Base-by-base conservation (phyloP, 257 asterid genomes). In the Plantago ovata region DNA sequence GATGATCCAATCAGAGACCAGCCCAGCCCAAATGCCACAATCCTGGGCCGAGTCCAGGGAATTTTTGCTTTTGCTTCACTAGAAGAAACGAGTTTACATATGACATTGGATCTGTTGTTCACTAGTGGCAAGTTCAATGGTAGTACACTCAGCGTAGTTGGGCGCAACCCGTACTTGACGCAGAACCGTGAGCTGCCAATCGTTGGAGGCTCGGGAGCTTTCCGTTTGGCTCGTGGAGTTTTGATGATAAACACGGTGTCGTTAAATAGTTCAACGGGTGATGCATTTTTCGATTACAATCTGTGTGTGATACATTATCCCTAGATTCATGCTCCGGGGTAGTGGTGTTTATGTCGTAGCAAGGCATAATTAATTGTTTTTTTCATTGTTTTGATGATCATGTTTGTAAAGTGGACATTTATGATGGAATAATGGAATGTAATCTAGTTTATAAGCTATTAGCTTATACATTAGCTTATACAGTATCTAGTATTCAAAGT, bases 121-220 rank as follows among this genome's bases (percentile, higher is more conserved):
- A 69, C 72, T 0, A 38, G 61, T 0, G 81, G 81, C 0, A 9
- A 63, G 36, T 72, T 53, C 33, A 78, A 65, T 11, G 84, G 81
- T n/a, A 78, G 84, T 48, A 60, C 66, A 3, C 44, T 78, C 13
- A 78, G 64, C 48, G 9, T 78, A 0, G 52, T 75, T 9, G 84
- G 84, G 1, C 68, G 53, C n/a, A 69, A 68, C 24, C 65, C 74
- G 0, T 10, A 59, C 3, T 36, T 42, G 0, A 58, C 50, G 0
- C 52, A 64, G 38, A 55, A 41, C 21, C 65, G 77, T 0, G 77
- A 80, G 42, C 10, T 80, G 67, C 43, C 83, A 1, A 54, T 80
- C 0, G 69, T 74, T 0, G 86, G 83, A 16, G 86, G 86, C 16
- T 50, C 79, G 1, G 83, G 83, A 0, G 71, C 20, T 51, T 80